Evolutionary conservation across 1,139 yeast species (phyloP).

Genomic region (Blastobotrys indianensis): DNA sequence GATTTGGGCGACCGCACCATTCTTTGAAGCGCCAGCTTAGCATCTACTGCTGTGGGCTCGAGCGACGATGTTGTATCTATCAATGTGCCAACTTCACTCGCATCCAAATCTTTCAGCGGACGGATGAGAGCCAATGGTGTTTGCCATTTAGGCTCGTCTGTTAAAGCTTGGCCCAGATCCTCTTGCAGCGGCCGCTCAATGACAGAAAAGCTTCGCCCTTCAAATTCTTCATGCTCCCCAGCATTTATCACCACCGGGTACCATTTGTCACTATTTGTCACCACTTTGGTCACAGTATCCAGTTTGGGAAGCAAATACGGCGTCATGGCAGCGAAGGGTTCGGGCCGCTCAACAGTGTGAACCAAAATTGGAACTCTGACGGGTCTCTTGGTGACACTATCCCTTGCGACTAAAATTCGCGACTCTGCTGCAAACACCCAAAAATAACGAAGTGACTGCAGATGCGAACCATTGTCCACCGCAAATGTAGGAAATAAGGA

Average conservation of each 20-base stretch:
- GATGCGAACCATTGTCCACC: conserved; percentile 47
- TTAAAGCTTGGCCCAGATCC: too few species aligned
- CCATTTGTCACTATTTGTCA: conserved; percentile 40
- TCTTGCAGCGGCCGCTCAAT: not conserved
- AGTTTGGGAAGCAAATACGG: conserved; percentile 71
- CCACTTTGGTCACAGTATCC: conserved; percentile 40
- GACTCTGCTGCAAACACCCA: conserved; percentile 87
- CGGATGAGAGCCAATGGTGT: not conserved
- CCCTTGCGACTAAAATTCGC: conserved; percentile 70
- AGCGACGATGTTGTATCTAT: not conserved
- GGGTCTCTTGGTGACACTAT: conserved; percentile 47
- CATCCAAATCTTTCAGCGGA: not conserved
- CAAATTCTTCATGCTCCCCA: conserved; percentile 1
- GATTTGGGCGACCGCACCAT: conserved; percentile 43
- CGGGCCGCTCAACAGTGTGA: conserved; percentile 38
- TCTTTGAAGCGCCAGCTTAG: conserved; percentile 46
- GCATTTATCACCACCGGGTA: conserved; percentile 44
- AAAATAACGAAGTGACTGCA: conserved; percentile 84
- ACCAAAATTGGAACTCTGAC: conserved; percentile 45
- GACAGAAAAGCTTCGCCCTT: not conserved
- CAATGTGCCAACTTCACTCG: not conserved
- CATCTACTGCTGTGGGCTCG: conserved; percentile 47
- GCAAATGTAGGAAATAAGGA: conserved; percentile 58
- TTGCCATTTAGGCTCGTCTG: too few species aligned
- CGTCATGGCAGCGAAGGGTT: conserved; percentile 33